Evolutionary conservation across 2,329 filamentous ascomycete species (phyloP), one percentile per base, ranked within the genome.

Genomic region (Aspergillus chevalieri): DNA sequence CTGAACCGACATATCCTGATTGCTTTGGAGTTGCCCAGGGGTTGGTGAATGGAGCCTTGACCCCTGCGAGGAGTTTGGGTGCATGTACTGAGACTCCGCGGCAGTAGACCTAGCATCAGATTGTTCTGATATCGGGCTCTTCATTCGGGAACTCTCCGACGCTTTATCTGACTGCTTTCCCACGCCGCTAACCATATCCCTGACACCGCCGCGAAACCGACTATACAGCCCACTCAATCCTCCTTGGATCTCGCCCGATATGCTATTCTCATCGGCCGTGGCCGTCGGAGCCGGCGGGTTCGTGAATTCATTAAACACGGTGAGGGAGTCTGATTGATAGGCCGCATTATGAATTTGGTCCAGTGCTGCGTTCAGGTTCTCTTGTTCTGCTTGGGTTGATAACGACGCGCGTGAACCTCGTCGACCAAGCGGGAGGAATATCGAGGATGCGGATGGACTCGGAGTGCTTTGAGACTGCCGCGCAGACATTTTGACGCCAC

Each of bases 241-340:
- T 68, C 92, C 87, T 54, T 93, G 88, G 19, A 93, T 70, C 51
- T 95, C 89, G 22, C 83, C 82, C 0, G 85, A 77, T 34, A 88
- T 75, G 7, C 80, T 80, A 65, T 89, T 89, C 51, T 76, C 82
- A 59, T 95, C 89, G 21, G 77, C 71, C 1, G 78, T 74, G 1
- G 81, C 72, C 1, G 79, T 75, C 2, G 87, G 84, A 4, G 85
- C 84, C 1, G 85, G 79, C 1, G 72, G 73, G 47, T 63, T 67
- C 6, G 86, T 87, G 62, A 95, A 91, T 64, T 96, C 91, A 70
- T 94, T 94, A 71, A 97, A 97, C 7, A 90, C 94, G 2, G 92
- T 97, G 44, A 97, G 77, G 30, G 84, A 82, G 54, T 87, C 86
- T 30, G 87, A 87, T 65, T 88, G 87, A 63, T 87, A 94, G n/a